Evolutionary conservation across 768 basidiomycete genomes (phyloP).

Genomic region (Tylopilus rubrobrunneus): DNA sequence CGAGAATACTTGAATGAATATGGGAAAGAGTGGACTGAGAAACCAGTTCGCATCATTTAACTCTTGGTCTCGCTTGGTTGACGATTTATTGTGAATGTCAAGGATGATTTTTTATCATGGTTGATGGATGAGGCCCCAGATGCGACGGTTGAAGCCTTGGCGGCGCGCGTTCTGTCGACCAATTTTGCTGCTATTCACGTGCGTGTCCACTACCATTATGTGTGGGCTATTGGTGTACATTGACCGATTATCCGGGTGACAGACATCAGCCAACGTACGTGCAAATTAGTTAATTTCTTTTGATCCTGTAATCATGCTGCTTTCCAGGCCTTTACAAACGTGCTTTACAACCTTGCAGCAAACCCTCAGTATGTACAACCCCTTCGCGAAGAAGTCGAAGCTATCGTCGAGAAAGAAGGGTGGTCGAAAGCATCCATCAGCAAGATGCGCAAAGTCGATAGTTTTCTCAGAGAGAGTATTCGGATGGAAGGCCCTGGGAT

Average conservation of each 20-base stretch:
- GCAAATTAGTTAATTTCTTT: background rate
- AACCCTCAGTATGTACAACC: background rate
- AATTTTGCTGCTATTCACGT: background rate
- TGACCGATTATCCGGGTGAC: background rate
- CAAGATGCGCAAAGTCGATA: background rate
- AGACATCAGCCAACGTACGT: background rate
- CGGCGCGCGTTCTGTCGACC: background rate
- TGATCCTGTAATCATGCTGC: too few relatives aligned
- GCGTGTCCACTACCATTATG: too few relatives aligned
- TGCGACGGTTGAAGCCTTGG: background rate
- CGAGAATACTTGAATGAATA: constrained; percentile 17
- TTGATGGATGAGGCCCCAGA: background rate
- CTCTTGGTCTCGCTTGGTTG: background rate
- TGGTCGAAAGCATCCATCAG: background rate
- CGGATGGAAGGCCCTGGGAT: constrained; percentile 1
- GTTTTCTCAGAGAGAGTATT: background rate
- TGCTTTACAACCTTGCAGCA: background rate
- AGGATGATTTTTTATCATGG: background rate
- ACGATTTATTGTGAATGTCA: background rate
- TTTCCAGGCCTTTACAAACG: background rate
- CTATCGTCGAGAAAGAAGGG: background rate
- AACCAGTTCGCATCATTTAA: constrained; percentile 26
- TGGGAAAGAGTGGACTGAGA: constrained; percentile 28
- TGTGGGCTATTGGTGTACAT: too few relatives aligned
- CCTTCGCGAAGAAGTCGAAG: background rate